Conservation (phyloP, 768 basidiomycete species). For the Infundibulicybe gibba region DNA sequence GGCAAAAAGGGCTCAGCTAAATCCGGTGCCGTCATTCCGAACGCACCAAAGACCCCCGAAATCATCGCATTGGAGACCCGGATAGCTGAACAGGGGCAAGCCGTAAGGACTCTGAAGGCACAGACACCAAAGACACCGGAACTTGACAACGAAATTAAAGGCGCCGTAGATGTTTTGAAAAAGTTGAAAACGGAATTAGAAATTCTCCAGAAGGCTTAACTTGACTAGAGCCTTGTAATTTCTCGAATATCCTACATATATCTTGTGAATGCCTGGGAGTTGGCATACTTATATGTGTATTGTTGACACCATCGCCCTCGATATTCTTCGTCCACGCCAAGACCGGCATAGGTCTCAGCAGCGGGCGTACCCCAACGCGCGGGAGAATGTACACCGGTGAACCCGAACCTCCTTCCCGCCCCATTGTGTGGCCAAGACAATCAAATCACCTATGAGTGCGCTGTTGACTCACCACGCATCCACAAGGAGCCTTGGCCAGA, state of each 20-base stretch:
- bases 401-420: too few species aligned
- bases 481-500: too few species aligned
- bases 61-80: constrained; percentile 69
- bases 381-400: too few species aligned
- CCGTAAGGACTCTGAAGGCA: constrained; percentile 70
- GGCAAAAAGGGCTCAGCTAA: constrained; percentile 51
- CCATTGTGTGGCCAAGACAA: too few species aligned
- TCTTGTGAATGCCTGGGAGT: too few species aligned
- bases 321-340: too few species aligned
- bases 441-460: too few species aligned
- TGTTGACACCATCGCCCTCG: too few species aligned
- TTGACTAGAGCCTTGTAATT: constrained; percentile 53
- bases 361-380: too few species aligned
- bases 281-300: too few species aligned
- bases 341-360: too few species aligned
- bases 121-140: constrained; percentile 55
- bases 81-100: constrained; percentile 71
- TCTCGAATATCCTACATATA: constrained; percentile 63
- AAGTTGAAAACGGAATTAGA: constrained; percentile 58
- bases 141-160: constrained; percentile 57
- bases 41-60: constrained; percentile 69
- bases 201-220: constrained; percentile 59
- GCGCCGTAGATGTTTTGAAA: constrained; percentile 63
- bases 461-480: too few species aligned
- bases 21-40: constrained; percentile 33